Base-by-base conservation (phyloP, 2,329 filamentous ascomycete genomes). In the Pseudogymnoascus verrucosus region DNA sequence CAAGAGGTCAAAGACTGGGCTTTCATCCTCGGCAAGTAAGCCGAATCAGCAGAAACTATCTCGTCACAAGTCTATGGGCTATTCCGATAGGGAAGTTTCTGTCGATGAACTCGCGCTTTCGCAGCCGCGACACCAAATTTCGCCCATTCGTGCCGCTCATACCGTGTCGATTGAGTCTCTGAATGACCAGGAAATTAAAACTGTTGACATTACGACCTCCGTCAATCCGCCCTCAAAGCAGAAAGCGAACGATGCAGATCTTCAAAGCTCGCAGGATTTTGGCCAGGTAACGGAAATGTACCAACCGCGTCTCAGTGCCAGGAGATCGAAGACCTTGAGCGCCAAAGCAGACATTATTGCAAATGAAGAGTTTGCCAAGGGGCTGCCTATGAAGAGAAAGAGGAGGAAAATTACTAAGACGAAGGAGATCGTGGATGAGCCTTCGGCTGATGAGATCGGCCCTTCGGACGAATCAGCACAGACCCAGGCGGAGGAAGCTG, bases 221-320 rank as follows among this genome's bases (percentile, higher is more conserved):
- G 59, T 26, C 23, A 16, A 16, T 40, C 34, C 59, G 34, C 14
- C 34, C 12, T 16, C 19, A 12, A 61, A 40, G 36, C 34, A 23
- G 19, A 61, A 61, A 39, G 39, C 21, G 12, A 14, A 28, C 3
- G 39, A 26, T 40, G 19, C 59, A 12, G 28, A 57, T 19, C 51
- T 57, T 21, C 51, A 57, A 34, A 61, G 34, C 59, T 39, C 34
- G 2, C 39, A 40, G 19, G 64, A 65, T 39, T 37, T 63, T 60
- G 64, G 28, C 8, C 19, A 63, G 6, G 28, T 31, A 11, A 28
- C n/a, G n/a, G 64, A 65, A 59, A 47, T 23, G 44, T 65, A 65
- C 60, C 26, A 63, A 19, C 64, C 64, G 5, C 42, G 64, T n/a
- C 64, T 62, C 42, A 65, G 64, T 63, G 34, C 39, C 11, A 62